Conservation (phyloP, 192 early-diverging fungal species). For the Mortierella claussenii region DNA sequence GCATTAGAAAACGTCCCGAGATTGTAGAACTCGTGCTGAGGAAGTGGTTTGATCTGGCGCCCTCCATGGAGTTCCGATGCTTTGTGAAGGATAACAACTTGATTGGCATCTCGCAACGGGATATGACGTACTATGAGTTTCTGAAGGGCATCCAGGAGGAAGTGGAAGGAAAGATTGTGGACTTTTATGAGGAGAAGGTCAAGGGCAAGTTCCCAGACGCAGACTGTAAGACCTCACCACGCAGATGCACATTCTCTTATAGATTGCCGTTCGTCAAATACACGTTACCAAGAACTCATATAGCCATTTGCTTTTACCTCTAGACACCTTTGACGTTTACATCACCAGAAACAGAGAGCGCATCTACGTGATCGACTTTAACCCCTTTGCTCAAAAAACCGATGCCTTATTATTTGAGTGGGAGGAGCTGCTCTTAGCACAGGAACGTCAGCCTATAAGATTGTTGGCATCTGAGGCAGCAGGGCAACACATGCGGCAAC, state of each 20-base stretch:
- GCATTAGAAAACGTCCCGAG: constrained; percentile 51
- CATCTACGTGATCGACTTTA: constrained; percentile 91
- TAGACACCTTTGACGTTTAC: constrained; percentile 94
- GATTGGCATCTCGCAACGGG: constrained; percentile 85
- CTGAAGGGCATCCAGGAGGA: constrained; percentile 69
- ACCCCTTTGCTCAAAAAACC: constrained; percentile 83
- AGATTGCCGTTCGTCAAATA: too few relatives aligned
- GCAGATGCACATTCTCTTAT: too few relatives aligned
- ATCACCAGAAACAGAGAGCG: constrained; percentile 67
- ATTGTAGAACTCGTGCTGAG: constrained; percentile 80
- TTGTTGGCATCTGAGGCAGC: constrained; percentile 56
- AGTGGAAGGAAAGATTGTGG: constrained; percentile 64
- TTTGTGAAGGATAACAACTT: constrained; percentile 83
- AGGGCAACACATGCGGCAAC: constrained; percentile 46
- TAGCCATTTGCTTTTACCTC: constrained; percentile 2
- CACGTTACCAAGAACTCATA: background rate
- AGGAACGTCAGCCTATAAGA: constrained; percentile 51
- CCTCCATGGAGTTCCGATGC: constrained; percentile 96
- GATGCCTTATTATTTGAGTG: constrained; percentile 88
- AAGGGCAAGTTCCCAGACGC: constrained; percentile 68
- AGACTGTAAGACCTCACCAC: constrained; percentile 71
- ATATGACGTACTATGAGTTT: constrained; percentile 87
- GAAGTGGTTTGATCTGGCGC: constrained; percentile 90
- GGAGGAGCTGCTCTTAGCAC: constrained; percentile 71
- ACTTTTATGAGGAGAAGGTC: constrained; percentile 77